Conservation (phyloP, 2,329 filamentous ascomycete species). For the Colletotrichum gloeosporioides region DNA sequence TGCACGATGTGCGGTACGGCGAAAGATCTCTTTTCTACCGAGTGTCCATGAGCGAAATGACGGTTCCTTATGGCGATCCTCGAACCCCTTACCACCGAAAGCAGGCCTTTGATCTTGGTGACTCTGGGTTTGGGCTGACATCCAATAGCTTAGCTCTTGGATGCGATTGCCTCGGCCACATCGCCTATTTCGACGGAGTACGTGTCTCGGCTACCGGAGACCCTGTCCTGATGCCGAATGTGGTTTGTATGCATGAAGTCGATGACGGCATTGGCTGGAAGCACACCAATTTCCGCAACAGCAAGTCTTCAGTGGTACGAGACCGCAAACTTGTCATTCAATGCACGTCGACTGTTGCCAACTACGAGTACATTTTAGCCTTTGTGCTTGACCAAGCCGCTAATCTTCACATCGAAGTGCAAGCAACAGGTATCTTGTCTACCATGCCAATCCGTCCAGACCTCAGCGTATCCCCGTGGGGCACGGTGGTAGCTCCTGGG, state of each 20-base stretch:
- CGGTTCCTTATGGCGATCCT: slow-evolving; percentile 71
- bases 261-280: slow-evolving; percentile 67
- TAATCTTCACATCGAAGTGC: slow-evolving; percentile 35
- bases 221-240: slow-evolving; percentile 36
- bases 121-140: slow-evolving; percentile 67
- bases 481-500: slow-evolving; percentile 67
- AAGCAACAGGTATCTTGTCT: slow-evolving; percentile 48
- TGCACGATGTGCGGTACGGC: slow-evolving; percentile 73
- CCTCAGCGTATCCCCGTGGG: slow-evolving; percentile 52
- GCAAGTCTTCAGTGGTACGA: slow-evolving; percentile 61
- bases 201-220: slow-evolving; percentile 34
- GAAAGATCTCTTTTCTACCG: slow-evolving; percentile 70
- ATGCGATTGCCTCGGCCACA: slow-evolving; percentile 72
- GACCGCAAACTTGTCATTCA: slow-evolving; percentile 66
- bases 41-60: slow-evolving; percentile 72
- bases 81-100: slow-evolving; percentile 69
- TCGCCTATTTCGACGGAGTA: slow-evolving; percentile 46
- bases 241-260: slow-evolving; percentile 46
- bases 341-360: slow-evolving; percentile 68
- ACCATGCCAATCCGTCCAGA: slow-evolving; percentile 55
- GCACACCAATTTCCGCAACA: slow-evolving; percentile 67
- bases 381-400: slow-evolving; percentile 59
- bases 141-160: slow-evolving; percentile 71
- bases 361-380: slow-evolving; percentile 64
- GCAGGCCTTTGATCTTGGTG: slow-evolving; percentile 74